Evolutionary conservation across 768 basidiomycete species (phyloP).

Genomic region (Hemileccinum impolitum): DNA sequence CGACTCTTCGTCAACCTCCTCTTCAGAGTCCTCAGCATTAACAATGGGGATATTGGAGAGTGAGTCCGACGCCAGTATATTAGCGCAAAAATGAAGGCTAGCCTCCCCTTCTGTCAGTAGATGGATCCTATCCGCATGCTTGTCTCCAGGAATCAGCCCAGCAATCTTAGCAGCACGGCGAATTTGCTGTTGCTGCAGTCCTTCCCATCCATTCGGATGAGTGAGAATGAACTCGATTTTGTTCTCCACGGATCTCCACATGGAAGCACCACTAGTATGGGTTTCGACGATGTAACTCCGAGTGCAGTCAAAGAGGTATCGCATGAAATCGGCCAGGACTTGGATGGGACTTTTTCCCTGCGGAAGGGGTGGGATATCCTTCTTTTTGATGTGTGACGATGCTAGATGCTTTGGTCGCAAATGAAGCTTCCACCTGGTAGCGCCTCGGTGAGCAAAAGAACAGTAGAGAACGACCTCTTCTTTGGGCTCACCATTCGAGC

Average conservation of each 20-base stretch:
- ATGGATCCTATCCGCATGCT: slow-evolving; percentile 16
- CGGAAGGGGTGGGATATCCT: slow-evolving; percentile 26
- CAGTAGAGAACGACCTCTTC: too few relatives aligned
- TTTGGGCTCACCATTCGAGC: slow-evolving; percentile 35
- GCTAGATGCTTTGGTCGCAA: slow-evolving; percentile 28
- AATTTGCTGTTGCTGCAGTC: slow-evolving; percentile 29
- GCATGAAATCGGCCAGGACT: slow-evolving; percentile 27
- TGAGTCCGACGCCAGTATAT: slow-evolving; percentile 35
- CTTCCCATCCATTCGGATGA: slow-evolving; percentile 34
- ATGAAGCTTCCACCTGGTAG: slow-evolving; percentile 34
- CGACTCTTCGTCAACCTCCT: slow-evolving; percentile 9
- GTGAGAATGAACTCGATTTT: slow-evolving; percentile 24
- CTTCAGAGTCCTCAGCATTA: not conserved
- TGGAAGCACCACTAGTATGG: slow-evolving; percentile 23
- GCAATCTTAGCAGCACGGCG: slow-evolving; percentile 23
- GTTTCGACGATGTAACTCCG: slow-evolving; percentile 21
- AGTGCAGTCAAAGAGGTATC: slow-evolving; percentile 25
- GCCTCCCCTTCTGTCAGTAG: slow-evolving; percentile 28
- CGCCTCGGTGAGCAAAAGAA: not conserved
- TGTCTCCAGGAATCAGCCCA: slow-evolving; percentile 17
- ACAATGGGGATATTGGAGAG: slow-evolving; percentile 8
- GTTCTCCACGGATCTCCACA: slow-evolving; percentile 24
- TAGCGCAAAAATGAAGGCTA: slow-evolving; percentile 38
- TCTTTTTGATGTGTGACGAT: slow-evolving; percentile 20
- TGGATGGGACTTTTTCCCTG: slow-evolving; percentile 14